Conservation (phyloP, 345 rosid genomes). For the Litchi chinensis region DNA sequence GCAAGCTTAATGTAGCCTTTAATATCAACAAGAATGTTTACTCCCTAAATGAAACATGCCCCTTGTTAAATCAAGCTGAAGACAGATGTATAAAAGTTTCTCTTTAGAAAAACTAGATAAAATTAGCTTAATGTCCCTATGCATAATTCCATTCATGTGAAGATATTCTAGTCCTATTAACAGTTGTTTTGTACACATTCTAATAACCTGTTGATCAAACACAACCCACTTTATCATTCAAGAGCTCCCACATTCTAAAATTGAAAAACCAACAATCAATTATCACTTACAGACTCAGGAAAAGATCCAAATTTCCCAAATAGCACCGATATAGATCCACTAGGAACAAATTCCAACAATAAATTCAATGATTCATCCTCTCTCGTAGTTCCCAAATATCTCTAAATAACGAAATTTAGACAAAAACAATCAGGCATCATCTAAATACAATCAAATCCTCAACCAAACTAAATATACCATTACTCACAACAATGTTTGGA, state of each 20-base stretch:
- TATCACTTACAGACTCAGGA: conserved; percentile 68
- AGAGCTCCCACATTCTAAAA: conserved; percentile 10
- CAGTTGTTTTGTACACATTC: conserved; percentile 55
- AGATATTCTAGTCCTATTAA: conserved; percentile 72
- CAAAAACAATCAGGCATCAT: conserved; percentile 5
- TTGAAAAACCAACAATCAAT: conserved; percentile 3
- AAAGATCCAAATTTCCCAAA: conserved; percentile 82
- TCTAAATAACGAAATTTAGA: conserved; percentile 33
- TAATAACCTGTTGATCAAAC: conserved; percentile 53
- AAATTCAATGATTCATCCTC: conserved; percentile 74
- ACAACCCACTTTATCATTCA: neutral
- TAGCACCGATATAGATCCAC: conserved; percentile 82
- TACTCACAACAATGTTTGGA: conserved; percentile 79
- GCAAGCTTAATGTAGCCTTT: conserved; percentile 91
- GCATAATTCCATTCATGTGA: conserved; percentile 82
- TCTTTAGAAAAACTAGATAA: neutral
- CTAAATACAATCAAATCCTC: conserved; percentile 1
- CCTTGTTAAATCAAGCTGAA: conserved; percentile 3
- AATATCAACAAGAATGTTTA: conserved; percentile 86
- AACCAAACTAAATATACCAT: neutral
- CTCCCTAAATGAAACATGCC: conserved; percentile 50
- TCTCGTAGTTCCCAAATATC: conserved; percentile 65
- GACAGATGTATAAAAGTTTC: neutral
- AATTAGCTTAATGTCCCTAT: conserved; percentile 80
- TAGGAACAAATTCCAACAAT: conserved; percentile 77